Base-by-base conservation (phyloP, 768 basidiomycete species). In the Chiua virens region DNA sequence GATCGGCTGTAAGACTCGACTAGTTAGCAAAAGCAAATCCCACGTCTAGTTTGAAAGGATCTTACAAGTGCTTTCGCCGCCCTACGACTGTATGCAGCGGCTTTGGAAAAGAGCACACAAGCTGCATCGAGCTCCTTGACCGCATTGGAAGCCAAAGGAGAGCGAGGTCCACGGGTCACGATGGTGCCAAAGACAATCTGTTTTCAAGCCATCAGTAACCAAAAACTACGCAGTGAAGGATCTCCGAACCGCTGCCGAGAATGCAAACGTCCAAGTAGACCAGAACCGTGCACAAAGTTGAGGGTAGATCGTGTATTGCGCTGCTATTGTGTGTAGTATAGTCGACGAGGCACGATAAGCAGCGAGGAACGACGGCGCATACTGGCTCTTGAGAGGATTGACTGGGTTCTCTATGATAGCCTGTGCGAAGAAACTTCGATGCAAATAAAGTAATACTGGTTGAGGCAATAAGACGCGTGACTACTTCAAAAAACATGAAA, bases 141-240 rank as follows among this genome's bases (percentile, higher is more conserved):
- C 4, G 89, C 89, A 2, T 78, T 75, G 13, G 75, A 67, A 0
- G 89, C 89, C 11, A 91, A 64, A 0, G 85, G 80, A 1, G 84
- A 87, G 7, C 78, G 72, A 6, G 89, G 89, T 4, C 85, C 82
- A 25, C 86, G 79, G 3, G 85, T 87, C 3, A 87, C 89, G 18
- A 92, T 84, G 5, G 86, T 85, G 4, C 87, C 90, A 59, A 91
- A 86, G 15, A 91, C 84, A 10, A 89, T 77, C 87, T 89, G 50
- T 32, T 9, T 15, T 23, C 9, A 27, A 41, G 23, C 30, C 34
- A 27, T 61, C 38, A 61, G 47, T 22, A 9, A 44, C 21, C 20
- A 37, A 11, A 10, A 27, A 8, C 30, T 3, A 45, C n/a, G 22
- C 18, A 28, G 37, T 13, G 4, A 40, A 52, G 2, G 21, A 28